Base-by-base conservation (phyloP, 2,329 filamentous ascomycete genomes). In the Purpureocillium lavendulum region DNA sequence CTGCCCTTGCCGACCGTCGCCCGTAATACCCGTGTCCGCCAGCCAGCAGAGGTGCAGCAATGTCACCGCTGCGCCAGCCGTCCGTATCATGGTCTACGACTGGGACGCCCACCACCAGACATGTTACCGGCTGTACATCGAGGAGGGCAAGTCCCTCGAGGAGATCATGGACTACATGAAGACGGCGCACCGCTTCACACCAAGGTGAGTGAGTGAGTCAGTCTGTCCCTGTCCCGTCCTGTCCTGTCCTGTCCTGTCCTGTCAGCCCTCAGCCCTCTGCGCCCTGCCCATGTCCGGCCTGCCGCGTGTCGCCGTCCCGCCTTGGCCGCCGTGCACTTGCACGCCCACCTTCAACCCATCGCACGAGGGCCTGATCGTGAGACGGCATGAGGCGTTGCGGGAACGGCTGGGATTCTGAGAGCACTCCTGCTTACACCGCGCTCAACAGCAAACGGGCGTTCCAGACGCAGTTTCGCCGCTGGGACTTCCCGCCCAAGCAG, bases 401-500 rank as follows among this genome's bases (percentile, higher is more conserved):
- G n/a, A n/a, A n/a, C n/a, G n/a, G n/a, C n/a, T n/a, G n/a, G n/a
- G n/a, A n/a, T n/a, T n/a, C n/a, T n/a, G n/a, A n/a, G n/a, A n/a
- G n/a, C n/a, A n/a, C n/a, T 12, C 30, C 36, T 14, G 47, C 46
- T 51, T 43, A 54, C 44, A 42, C 39, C 11, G 16, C 40, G 15
- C 37, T 34, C 45, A 33, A 40, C 60, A 85, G 84, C 58, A 87
- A 86, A 66, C 80, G 84, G 44, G 80, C 82, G 33, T 87, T 82
- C 45, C 84, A 87, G 58, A 78, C 72, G 4, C 82, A 87, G 49
- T 86, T 88, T 61, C 82, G 80, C 54, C 71, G 77, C 56, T 92
- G 87, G 87, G 74, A 77, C 7, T 90, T 92, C 49, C 84, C 85
- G 12, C 76, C 73, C 42, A 87, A 87, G 57, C 79, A 84, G 49